Percentiles rank a stretch among this genome's conserved stretches.
Conservation (phyloP, 2,329 filamentous ascomycete species). For the Fusarium drepaniforme region DNA sequence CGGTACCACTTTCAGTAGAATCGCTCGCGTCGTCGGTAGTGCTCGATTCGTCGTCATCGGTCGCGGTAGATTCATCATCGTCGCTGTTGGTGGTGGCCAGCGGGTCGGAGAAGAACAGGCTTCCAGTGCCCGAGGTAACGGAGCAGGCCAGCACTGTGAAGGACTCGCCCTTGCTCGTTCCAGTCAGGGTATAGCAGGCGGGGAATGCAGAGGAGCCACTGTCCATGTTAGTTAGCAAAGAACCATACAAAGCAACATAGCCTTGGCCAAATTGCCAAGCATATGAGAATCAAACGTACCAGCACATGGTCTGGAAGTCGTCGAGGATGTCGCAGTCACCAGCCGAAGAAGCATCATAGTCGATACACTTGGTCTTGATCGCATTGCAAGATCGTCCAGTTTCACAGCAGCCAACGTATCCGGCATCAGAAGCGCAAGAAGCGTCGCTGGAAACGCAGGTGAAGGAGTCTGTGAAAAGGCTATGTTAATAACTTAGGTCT, state of each 20-base stretch:
- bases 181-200: slow-evolving; percentile 47
- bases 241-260: background rate
- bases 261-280: background rate
- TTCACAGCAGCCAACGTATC: slow-evolving; percentile 49
- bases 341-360: slow-evolving; percentile 42
- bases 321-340: slow-evolving; percentile 43
- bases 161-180: slow-evolving; percentile 36
- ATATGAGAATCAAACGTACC: slow-evolving; percentile 39
- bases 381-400: slow-evolving; percentile 43
- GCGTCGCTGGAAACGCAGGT: slow-evolving; percentile 44
- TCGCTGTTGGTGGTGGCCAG: slow-evolving; percentile 24
- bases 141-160: slow-evolving; percentile 47
- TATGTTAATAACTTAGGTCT: background rate
- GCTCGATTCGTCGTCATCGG: slow-evolving; percentile 3
- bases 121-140: slow-evolving; percentile 37
- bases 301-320: slow-evolving; percentile 52
- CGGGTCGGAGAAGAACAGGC: slow-evolving; percentile 49
- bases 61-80: slow-evolving; percentile 2
- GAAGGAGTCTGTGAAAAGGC: slow-evolving; percentile 40
- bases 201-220: slow-evolving; percentile 27
- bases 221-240: slow-evolving; percentile 15
- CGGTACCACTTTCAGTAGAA: slow-evolving; percentile 5
- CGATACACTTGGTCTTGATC: slow-evolving; percentile 50
- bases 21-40: slow-evolving; percentile 18
- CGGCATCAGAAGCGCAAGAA: slow-evolving; percentile 44